phyloP scores from a whole-genome alignment of 129 eudicot genomes.

The Escallonia rubra region DNA sequence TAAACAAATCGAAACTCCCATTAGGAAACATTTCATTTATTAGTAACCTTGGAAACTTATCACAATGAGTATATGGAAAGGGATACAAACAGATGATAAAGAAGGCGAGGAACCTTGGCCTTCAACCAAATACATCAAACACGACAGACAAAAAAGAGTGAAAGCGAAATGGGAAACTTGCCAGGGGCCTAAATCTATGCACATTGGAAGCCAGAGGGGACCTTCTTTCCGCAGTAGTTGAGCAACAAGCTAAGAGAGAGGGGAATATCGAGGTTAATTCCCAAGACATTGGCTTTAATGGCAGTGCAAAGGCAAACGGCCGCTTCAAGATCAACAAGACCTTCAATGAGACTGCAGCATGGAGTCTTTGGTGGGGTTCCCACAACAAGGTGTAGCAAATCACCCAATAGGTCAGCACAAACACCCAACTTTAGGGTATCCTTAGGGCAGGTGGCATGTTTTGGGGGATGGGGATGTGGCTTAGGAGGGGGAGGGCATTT shows the following conservation, averaged over 20 bases:
- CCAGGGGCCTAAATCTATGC: neutral
- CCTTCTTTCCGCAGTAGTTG: conserved; percentile 61
- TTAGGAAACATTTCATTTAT: too few relatives aligned
- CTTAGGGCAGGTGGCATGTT: conserved; percentile 41
- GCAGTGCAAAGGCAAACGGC: conserved; percentile 91
- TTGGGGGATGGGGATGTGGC: conserved; percentile 13
- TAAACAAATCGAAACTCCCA: too few relatives aligned
- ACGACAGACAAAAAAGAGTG: neutral
- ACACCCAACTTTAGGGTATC: conserved; percentile 57
- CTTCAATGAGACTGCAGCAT: conserved; percentile 62
- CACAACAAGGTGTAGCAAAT: conserved; percentile 32
- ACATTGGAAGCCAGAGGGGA: conserved; percentile 52
- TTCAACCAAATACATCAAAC: neutral
- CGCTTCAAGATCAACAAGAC: conserved; percentile 75
- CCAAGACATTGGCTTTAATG: conserved; percentile 64
- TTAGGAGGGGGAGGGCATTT: conserved; percentile 23
- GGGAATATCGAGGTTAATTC: conserved; percentile 58
- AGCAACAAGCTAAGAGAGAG: conserved; percentile 55
- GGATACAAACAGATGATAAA: neutral
- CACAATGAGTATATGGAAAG: neutral
- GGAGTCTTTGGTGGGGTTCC: conserved; percentile 64
- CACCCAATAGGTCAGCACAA: conserved; percentile 47
- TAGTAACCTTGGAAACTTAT: neutral
- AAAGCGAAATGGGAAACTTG: neutral
- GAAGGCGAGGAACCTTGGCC: neutral